Evolutionary conservation across 2,329 filamentous ascomycete species (phyloP), one percentile per base, ranked within the genome.

Genomic region (Colletotrichum costaricense): DNA sequence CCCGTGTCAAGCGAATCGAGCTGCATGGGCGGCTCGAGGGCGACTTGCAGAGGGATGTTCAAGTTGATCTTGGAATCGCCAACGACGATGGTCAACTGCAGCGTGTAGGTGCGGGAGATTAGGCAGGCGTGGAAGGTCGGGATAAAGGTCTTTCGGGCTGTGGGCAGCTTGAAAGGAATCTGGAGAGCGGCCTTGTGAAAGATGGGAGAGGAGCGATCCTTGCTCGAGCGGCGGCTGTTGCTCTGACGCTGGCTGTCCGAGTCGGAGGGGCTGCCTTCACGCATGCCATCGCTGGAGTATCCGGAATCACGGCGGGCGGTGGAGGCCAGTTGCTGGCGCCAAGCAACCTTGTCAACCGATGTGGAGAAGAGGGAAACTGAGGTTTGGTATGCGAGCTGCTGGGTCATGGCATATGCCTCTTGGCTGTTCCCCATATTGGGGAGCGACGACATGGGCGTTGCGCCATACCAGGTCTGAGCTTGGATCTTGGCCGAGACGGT

Each of bases 71-170:
- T 85, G 68, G 82, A 80, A 8, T 85, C 81, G 19, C 83, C 85
- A 3, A 83, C 81, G 7, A 81, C 82, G 6, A 91, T 77, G 16
- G 81, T 80, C 55, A 88, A 76, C 75, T 86, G 84, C 35, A 91
- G 78, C 5, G 86, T 84, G 79, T 91, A 91, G n/a, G 86, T 85
- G 30, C 89, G 86, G 8, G 87, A 88, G 49, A 85, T 82, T 78
- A 91, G 86, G 81, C 89, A 91, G 9, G 86, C 88, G 81, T 90
- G 88, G 77, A 91, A 91, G 5, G 87, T 88, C 0, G 89, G 89
- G 26, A 90, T 74, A 75, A 90, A 88, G 9, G 85, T 82, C 78
- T 86, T 88, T 77, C 84, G 86, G 33, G 80, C 78, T 9, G 81
- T 79, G 4, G 88, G 87, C 38, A 91, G 78, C 19, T 80, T 78